Percentiles rank a stretch among this genome's conserved stretches.
These are phyloP conservation scores for Pistacia atlantica DNA, from an alignment of 345 rosid species.

Conservation along the genomic window DNA sequence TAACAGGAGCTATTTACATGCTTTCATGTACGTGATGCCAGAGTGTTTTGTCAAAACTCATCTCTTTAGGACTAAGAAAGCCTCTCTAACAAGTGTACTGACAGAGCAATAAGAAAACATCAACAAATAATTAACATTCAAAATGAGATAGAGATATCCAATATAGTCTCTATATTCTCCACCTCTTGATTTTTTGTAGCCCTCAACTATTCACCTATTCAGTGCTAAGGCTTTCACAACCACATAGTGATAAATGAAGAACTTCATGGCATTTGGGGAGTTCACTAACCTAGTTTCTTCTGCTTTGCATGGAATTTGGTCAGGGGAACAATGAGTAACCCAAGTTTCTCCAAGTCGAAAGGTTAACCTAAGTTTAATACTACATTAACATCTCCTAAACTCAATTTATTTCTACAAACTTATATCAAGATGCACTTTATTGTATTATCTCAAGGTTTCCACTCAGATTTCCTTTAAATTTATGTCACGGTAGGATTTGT, in stretches of 20 bases:
- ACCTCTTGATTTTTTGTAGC: neutral
- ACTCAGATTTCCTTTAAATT: neutral
- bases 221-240: neutral
- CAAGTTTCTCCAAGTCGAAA: neutral
- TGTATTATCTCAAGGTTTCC: neutral
- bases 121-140: neutral
- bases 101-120: neutral
- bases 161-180: neutral
- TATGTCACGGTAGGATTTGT: neutral
- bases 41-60: neutral
- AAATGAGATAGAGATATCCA: neutral
- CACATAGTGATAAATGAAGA: neutral
- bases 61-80: neutral
- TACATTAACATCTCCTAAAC: neutral
- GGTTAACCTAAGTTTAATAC: neutral
- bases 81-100: neutral
- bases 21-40: neutral
- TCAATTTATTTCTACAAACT: neutral
- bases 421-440: neutral
- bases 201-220: neutral
- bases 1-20: constrained; percentile 5
- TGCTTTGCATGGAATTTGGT: neutral
- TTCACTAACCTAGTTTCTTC: neutral
- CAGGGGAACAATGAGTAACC: neutral
- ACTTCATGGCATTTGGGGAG: neutral